Base-by-base conservation (phyloP, 2,329 filamentous ascomycete species). In the Neonectria magnoliae region DNA sequence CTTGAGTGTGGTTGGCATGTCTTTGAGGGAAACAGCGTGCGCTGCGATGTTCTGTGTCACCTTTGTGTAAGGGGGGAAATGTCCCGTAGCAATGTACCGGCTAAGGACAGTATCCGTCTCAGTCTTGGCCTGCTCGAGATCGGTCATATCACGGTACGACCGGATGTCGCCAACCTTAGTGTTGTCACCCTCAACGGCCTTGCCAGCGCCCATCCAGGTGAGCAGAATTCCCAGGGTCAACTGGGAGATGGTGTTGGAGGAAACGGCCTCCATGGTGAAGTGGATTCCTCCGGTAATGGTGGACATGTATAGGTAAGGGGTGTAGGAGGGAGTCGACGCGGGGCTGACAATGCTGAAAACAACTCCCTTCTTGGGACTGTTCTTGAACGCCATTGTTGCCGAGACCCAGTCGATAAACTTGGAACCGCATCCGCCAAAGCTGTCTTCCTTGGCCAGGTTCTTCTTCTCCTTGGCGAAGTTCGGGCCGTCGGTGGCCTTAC, bases 381-480 rank as follows among this genome's bases (percentile, higher is more conserved):
- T 77, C 7, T 63, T 48, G 7, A 86, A 69, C 0, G 75, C 75
- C 4, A 71, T 75, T 22, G 77, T 75, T 1, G 76, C 80, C 0
- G 76, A 76, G 0, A 79, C 75, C 84, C 83, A 86, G 70, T 85
- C 83, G 2, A 72, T 64, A 54, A 85, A 85, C 3, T 70, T 58
- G 1, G 69, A 64, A 0, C 79, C 81, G 11, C 64, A 70, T 0
- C 76, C 73, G 1, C 76, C 79, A 52, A 78, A 82, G 1, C 68
- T 56, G 0, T 50, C 59, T 3, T 53, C 20, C 31, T 61, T 61
- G 58, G 7, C 52, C 14, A 70, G 71, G 2, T 63, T 65, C 18
- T 54, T 44, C 67, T 73, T 64, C 68, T 81, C 81, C 47, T 63
- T 71, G 27, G 45, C 47, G 52, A 68, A 68, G 66, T 80, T 79